Conservation (phyloP, 257 asterid species). For the Cinchona pubescens region DNA sequence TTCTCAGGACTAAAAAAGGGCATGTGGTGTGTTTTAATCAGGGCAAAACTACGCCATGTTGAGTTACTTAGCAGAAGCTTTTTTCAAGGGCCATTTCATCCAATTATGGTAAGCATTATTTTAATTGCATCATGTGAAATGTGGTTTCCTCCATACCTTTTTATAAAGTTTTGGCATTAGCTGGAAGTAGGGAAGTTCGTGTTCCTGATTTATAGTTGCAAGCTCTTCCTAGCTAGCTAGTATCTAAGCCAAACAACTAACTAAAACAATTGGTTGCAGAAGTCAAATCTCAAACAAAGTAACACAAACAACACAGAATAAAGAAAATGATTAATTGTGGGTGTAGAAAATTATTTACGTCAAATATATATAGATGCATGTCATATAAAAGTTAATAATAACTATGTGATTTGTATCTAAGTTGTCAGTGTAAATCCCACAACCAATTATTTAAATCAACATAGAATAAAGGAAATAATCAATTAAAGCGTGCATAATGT, state of each 20-base stretch:
- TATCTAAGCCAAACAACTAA: not conserved
- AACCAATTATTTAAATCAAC: no score
- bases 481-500: not conserved
- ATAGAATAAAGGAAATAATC: not conserved
- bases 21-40: conserved; percentile 36
- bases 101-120: conserved; percentile 16
- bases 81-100: conserved; percentile 8
- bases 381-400: no score
- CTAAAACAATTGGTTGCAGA: not conserved
- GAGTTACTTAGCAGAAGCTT: conserved; percentile 10
- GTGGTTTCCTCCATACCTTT: not conserved
- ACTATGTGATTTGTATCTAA: no score
- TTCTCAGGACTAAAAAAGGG: conserved; percentile 1
- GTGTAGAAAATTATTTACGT: no score
- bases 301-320: not conserved
- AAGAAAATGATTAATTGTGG: not conserved
- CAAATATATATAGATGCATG: no score
- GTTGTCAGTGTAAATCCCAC: no score
- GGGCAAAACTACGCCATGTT: not conserved
- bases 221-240: no score
- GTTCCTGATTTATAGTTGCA: not conserved
- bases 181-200: conserved; percentile 8
- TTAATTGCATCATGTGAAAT: conserved; percentile 21
- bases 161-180: conserved; percentile 6
- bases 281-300: not conserved